These are phyloP conservation scores for Pseudocercospora cruenta DNA, from an alignment of 2,329 filamentous ascomycete genomes.

Conservation along the genomic window DNA sequence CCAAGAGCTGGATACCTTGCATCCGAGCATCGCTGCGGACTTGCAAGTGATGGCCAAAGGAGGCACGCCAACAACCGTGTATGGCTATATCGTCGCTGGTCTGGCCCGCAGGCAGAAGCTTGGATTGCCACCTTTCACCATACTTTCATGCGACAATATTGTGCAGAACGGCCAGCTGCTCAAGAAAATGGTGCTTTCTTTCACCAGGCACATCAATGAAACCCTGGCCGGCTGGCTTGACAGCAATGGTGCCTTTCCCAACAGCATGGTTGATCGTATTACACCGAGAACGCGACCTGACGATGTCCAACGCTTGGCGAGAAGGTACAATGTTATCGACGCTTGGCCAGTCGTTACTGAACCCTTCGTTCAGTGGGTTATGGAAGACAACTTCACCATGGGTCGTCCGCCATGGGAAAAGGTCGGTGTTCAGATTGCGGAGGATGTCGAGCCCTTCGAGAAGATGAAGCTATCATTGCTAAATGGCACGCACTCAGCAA, in stretches of 20 bases:
- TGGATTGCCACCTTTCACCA: neutral
- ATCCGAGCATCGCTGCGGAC: neutral
- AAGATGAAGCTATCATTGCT: neutral
- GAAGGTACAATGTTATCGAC: neutral
- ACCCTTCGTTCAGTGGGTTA: neutral
- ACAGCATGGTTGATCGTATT: neutral
- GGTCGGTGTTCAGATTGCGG: neutral
- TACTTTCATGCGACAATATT: neutral
- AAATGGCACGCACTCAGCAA: neutral
- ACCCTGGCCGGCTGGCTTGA: neutral
- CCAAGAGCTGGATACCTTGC: neutral
- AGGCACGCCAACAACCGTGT: neutral
- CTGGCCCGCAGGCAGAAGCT: neutral
- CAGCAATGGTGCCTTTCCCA: neutral
- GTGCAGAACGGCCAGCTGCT: neutral
- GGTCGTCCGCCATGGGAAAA: neutral
- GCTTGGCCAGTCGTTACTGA: neutral
- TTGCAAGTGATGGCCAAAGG: neutral
- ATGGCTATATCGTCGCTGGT: neutral
- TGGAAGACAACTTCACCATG: neutral
- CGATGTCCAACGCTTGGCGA: neutral
- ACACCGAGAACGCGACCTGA: neutral
- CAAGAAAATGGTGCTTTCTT: neutral
- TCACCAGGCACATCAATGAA: neutral
- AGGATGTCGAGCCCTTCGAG: neutral